Evolutionary conservation across 75 land plant genomes (phyloP).

Genomic region (Selaginella tamariscina): DNA sequence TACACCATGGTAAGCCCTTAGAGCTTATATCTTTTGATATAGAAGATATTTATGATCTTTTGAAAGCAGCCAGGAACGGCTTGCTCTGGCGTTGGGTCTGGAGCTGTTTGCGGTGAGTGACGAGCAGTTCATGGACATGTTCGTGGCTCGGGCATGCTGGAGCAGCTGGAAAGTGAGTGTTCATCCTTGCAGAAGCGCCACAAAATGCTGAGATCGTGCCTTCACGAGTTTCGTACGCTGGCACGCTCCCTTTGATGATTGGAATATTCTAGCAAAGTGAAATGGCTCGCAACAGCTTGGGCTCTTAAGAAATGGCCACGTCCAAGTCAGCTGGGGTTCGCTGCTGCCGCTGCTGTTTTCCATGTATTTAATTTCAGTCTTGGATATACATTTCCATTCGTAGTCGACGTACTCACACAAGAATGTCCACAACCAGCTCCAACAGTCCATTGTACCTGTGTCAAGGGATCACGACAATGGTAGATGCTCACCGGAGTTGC

Average conservation of each 20-base stretch:
- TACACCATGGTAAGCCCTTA: constrained; percentile 54
- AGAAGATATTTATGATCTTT: background rate
- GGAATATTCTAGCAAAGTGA: too few relatives aligned
- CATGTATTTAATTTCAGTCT: too few relatives aligned
- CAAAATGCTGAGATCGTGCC: constrained; percentile 59
- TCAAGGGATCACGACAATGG: too few relatives aligned
- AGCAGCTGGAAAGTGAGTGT: constrained; percentile 50
- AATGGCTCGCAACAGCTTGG: too few relatives aligned
- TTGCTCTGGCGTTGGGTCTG: background rate
- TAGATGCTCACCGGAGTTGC: too few relatives aligned
- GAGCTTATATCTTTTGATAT: background rate
- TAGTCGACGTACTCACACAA: too few relatives aligned
- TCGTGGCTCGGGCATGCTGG: constrained; percentile 21
- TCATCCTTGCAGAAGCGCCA: constrained; percentile 55
- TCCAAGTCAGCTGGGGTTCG: too few relatives aligned
- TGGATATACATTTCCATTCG: too few relatives aligned
- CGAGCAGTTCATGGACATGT: constrained; percentile 11
- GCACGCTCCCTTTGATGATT: constrained; percentile 46
- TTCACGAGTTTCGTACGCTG: constrained; percentile 75
- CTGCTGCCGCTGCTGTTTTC: too few relatives aligned
- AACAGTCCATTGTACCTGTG: too few relatives aligned
- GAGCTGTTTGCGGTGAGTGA: constrained; percentile 10
- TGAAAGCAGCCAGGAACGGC: constrained; percentile 2
- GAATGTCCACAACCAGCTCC: too few relatives aligned
- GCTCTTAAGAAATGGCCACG: too few relatives aligned